Base-by-base conservation (phyloP, 176 grass and related monocot species). In the Oropetium thomaeum region DNA sequence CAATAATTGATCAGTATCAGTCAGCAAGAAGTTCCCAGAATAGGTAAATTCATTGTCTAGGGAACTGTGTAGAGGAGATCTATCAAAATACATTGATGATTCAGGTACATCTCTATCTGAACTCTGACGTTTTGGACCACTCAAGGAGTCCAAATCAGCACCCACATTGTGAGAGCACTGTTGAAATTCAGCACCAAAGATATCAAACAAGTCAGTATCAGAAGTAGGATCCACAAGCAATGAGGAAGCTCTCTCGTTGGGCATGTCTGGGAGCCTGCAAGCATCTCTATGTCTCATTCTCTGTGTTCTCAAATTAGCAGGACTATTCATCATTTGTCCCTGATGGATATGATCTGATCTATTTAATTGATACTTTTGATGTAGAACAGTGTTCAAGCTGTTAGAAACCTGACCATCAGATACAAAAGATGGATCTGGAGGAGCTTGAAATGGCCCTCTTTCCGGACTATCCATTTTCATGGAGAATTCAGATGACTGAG, bases 1-100 rank as follows among this genome's bases (percentile, higher is more conserved):
- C 85, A 93, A 69, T 77, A 93, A 67, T 61, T 93, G 91, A 62
- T 93, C 91, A 41, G 64, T 83, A 49, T 86, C 66, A 74, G 85
- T 82, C 74, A 80, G 67, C 55, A 85, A 84, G 52, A 93, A 90
- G 10, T 81, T 68, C 62, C 70, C 85, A 69, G 85, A 90, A 77
- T 39, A 74, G 17, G 78, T 59, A 40, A 77, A 63, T 22, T 88
- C 79, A 26, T 85, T 84, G 32, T 80, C 81, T 73, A 75, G 45
- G 39, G 82, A 90, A 83, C 75, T 81, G 65, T 77, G 80, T n/a
- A 69, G 70, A 8, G 70, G 62, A 47, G 74, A 73, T 65, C 44
- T 70, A 85, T 88, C 71, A 5, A 58, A 53, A 47, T 73, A 74
- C 20, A 65, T 80, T 0, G 79, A 87, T 57, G 77, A 70, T 68